These are phyloP conservation scores for Puccinia coronata DNA, from an alignment of 1,284 basidiomycete species.

Conservation along the genomic window DNA sequence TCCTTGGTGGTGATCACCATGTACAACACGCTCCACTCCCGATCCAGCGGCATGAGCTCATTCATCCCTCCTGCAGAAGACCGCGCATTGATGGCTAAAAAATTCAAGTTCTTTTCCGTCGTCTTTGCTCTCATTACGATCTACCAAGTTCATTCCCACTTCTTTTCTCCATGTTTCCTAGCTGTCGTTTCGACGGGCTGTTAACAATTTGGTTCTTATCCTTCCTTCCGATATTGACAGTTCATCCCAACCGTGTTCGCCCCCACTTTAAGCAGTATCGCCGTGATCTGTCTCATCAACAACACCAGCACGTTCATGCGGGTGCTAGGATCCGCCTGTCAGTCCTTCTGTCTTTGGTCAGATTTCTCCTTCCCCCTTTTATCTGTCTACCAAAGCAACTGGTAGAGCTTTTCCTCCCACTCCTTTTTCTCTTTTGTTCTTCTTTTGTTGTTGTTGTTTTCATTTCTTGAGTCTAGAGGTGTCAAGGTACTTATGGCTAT, in stretches of 20 bases:
- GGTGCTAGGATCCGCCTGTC: conserved; percentile 48
- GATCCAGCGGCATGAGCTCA: conserved; percentile 53
- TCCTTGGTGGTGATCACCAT: conserved; percentile 59
- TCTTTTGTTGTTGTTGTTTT: neutral
- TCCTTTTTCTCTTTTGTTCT: neutral
- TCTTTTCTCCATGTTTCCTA: neutral
- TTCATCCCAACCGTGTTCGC: conserved; percentile 57
- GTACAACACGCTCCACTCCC: conserved; percentile 59
- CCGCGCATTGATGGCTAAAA: conserved; percentile 1
- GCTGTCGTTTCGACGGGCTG: too few relatives aligned
- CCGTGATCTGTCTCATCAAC: conserved; percentile 57
- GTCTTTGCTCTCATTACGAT: conserved; percentile 29
- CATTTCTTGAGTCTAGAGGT: neutral
- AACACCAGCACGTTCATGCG: conserved; percentile 51
- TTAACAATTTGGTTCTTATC: neutral
- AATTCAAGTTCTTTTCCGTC: conserved; percentile 52
- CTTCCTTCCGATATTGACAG: conserved; percentile 41
- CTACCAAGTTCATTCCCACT: conserved; percentile 23
- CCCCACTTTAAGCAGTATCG: conserved; percentile 58
- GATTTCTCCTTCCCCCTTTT: neutral
- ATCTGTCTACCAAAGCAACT: neutral
- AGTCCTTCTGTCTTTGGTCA: neutral
- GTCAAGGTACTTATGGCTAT: neutral
- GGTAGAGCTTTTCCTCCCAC: neutral
- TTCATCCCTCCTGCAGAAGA: conserved; percentile 59